Evolutionary conservation across 495 filamentous ascomycete genomes (phyloP).

Genomic region (Tuber brumale): DNA sequence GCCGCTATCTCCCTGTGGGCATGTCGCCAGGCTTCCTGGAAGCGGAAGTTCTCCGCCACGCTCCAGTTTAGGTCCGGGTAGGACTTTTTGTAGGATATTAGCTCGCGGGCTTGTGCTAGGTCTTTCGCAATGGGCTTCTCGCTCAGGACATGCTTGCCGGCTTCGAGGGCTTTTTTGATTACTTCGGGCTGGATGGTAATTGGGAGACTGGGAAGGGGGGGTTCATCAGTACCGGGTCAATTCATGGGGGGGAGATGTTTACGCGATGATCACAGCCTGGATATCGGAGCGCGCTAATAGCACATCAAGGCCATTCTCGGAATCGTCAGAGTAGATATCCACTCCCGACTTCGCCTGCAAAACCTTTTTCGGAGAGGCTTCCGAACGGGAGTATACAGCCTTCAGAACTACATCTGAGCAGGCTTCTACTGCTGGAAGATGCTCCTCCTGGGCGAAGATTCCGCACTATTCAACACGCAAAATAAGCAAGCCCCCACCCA

Average conservation of each 20-base stretch:
- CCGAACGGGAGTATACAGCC: conserved; percentile 59
- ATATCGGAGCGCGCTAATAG: conserved; percentile 62
- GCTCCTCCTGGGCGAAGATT: conserved; percentile 47
- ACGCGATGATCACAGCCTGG: conserved; percentile 62
- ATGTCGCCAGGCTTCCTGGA: conserved; percentile 53
- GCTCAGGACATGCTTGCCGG: conserved; percentile 72
- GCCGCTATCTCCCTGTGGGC: conserved; percentile 53
- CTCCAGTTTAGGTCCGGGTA: conserved; percentile 50
- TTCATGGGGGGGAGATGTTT: conserved; percentile 19
- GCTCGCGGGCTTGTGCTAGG: conserved; percentile 54
- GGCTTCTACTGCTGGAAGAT: conserved; percentile 51
- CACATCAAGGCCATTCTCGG: conserved; percentile 53
- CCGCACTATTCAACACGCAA: conserved; percentile 46
- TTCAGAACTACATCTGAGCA: conserved; percentile 49
- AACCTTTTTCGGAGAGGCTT: conserved; percentile 45
- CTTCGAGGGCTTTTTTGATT: conserved; percentile 56
- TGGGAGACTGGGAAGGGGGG: conserved; percentile 46
- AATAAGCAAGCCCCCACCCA: neutral
- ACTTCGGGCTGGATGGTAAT: conserved; percentile 54
- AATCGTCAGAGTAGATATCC: conserved; percentile 59
- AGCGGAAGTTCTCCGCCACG: conserved; percentile 75
- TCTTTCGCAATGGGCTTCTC: conserved; percentile 77
- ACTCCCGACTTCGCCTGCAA: conserved; percentile 41
- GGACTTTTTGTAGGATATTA: conserved; percentile 57
- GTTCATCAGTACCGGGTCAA: neutral